phyloP scores from a whole-genome alignment of 306 rosid species.

The Casuarina equisetifolia region DNA sequence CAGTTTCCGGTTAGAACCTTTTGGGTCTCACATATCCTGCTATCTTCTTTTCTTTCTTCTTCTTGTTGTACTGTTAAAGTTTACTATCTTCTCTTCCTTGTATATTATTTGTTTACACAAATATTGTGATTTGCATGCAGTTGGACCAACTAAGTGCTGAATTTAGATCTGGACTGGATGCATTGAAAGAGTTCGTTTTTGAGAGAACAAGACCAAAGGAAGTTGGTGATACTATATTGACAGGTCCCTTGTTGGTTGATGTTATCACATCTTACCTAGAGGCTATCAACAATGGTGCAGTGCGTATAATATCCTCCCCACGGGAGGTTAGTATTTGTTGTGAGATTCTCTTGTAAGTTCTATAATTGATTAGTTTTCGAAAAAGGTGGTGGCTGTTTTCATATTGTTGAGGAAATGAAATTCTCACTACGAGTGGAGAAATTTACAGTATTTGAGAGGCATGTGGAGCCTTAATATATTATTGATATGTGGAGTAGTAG shows the following conservation, averaged over 20 bases:
- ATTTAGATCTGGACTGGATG: conserved; percentile 52
- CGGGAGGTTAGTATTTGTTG: conserved; percentile 72
- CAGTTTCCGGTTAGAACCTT: conserved; percentile 64
- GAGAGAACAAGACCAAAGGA: conserved; percentile 96
- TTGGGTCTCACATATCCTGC: not conserved
- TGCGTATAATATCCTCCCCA: conserved; percentile 88
- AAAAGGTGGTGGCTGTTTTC: not conserved
- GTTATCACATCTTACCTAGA: conserved; percentile 34
- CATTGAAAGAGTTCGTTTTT: conserved; percentile 52
- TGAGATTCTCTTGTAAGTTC: not conserved
- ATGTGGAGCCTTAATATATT: not conserved
- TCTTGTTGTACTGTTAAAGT: not conserved
- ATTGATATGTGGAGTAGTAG: not conserved
- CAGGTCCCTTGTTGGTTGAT: conserved; percentile 88
- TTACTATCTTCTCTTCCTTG: not conserved
- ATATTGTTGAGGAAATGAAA: not conserved
- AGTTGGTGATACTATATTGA: conserved; percentile 91
- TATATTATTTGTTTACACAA: too few relatives aligned
- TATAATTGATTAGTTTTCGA: not conserved
- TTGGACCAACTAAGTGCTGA: conserved; percentile 77
- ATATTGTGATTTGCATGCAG: conserved; percentile 39
- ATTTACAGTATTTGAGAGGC: not conserved
- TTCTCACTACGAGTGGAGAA: not conserved
- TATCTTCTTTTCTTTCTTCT: not conserved
- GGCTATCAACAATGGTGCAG: conserved; percentile 85